phyloP scores from a whole-genome alignment of 2,329 filamentous ascomycete species.

The Hypoxylon sp. region DNA sequence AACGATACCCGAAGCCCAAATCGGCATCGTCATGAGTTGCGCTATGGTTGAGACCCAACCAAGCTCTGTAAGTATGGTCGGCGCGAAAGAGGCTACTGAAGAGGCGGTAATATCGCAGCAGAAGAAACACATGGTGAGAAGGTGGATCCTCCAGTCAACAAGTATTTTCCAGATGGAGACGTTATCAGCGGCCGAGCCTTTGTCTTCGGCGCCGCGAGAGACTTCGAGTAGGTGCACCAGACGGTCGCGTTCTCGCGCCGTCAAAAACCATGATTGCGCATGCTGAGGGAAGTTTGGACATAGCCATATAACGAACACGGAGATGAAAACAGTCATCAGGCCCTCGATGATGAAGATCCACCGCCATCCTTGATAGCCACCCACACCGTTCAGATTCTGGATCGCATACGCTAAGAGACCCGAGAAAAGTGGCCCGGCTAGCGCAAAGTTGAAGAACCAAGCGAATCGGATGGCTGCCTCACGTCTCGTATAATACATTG shows the following conservation, averaged over 20 bases:
- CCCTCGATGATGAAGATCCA: constrained; percentile 62
- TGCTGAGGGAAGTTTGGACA: constrained; percentile 50
- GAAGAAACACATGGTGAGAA: constrained; percentile 51
- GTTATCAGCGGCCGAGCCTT: constrained; percentile 44
- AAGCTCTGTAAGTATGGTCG: constrained; percentile 49
- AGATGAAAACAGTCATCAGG: constrained; percentile 45
- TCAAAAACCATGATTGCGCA: constrained; percentile 50
- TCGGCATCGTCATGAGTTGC: constrained; percentile 50
- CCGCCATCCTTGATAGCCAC: constrained; percentile 57
- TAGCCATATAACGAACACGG: constrained; percentile 41
- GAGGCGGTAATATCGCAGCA: constrained; percentile 51
- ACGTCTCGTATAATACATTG: constrained; percentile 49
- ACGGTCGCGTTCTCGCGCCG: constrained; percentile 44
- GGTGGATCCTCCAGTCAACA: constrained; percentile 50
- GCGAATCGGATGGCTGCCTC: constrained; percentile 49
- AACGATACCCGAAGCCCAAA: constrained; percentile 49
- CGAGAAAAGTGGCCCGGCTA: constrained; percentile 56
- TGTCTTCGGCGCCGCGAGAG: constrained; percentile 45
- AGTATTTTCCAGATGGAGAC: constrained; percentile 48
- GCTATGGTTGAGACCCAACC: constrained; percentile 45
- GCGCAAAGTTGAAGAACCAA: constrained; percentile 56
- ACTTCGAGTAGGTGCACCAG: constrained; percentile 44
- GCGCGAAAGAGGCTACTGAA: constrained; percentile 48
- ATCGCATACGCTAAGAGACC: constrained; percentile 60
- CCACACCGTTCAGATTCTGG: constrained; percentile 56